These are phyloP conservation scores for Zygnema circumcarinatum DNA, from an alignment of 139 green algal species.

Conservation along the genomic window DNA sequence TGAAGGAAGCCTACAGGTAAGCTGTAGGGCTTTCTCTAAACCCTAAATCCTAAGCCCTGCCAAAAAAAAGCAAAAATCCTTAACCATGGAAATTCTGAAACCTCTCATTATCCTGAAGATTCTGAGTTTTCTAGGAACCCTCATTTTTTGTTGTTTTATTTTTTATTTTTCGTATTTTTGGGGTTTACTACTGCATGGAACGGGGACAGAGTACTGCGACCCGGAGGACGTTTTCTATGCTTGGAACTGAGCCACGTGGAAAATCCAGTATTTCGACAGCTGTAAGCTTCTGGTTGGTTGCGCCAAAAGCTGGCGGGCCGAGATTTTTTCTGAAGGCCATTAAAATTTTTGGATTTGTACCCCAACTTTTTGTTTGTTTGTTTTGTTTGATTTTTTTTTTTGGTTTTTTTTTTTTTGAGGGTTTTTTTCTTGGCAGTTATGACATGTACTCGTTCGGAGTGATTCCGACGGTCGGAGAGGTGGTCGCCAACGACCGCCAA, in stretches of 20 bases:
- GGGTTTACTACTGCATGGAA: neutral
- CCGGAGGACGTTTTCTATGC: constrained; percentile 87
- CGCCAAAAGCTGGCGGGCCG: neutral
- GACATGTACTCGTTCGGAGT: constrained; percentile 94
- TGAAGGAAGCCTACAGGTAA: constrained; percentile 80
- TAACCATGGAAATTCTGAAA: neutral
- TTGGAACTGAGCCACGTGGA: constrained; percentile 90
- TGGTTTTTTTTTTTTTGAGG: too few relatives aligned
- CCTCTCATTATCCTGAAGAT: neutral
- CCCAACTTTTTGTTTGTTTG: neutral
- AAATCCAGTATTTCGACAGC: constrained; percentile 73
- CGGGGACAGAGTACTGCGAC: constrained; percentile 82
- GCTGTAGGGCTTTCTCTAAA: neutral
- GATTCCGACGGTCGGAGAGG: constrained; percentile 88
- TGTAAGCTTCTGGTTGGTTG: constrained; percentile 46
- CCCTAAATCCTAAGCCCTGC: neutral
- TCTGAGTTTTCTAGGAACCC: neutral
- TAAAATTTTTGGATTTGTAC: neutral
- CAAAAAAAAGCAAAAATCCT: neutral
- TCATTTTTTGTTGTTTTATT: neutral
- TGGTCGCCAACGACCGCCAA: constrained; percentile 83
- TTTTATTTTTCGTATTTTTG: neutral
- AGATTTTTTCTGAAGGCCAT: neutral
- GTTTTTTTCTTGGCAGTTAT: constrained; percentile 69
- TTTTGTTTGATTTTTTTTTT: too few relatives aligned